Evolutionary conservation across 2,329 filamentous ascomycete genomes (phyloP).

Genomic region (Aureobasidium sp.): DNA sequence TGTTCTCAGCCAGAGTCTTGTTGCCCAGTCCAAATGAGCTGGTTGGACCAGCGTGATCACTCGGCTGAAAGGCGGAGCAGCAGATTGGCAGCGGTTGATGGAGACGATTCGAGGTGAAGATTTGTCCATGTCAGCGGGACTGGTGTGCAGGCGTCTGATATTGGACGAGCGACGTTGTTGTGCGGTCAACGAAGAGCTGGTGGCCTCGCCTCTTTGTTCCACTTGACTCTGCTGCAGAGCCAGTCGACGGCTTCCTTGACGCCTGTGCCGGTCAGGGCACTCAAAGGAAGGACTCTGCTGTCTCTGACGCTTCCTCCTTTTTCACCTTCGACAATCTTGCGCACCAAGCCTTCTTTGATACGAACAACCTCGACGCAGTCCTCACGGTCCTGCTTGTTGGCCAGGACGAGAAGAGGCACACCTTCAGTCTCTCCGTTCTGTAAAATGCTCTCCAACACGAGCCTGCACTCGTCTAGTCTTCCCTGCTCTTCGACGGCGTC

Average conservation of each 20-base stretch:
- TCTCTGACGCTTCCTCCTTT: slow-evolving; percentile 81
- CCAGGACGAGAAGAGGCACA: slow-evolving; percentile 83
- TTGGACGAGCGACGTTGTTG: background rate
- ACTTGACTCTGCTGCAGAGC: slow-evolving; percentile 84
- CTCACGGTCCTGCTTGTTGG: slow-evolving; percentile 96
- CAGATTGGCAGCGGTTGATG: background rate
- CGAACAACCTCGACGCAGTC: slow-evolving; percentile 95
- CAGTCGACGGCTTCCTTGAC: slow-evolving; percentile 96
- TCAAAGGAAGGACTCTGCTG: slow-evolving; percentile 83
- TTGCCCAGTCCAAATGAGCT: background rate
- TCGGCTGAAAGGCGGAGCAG: background rate
- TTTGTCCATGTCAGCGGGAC: background rate
- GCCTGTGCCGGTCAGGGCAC: slow-evolving; percentile 75
- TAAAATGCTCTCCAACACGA: slow-evolving; percentile 85
- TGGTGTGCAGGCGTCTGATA: background rate
- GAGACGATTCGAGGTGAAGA: background rate
- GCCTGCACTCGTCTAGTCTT: slow-evolving; percentile 77
- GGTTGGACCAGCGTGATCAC: background rate
- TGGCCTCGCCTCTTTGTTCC: slow-evolving; percentile 90
- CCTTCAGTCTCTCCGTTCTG: slow-evolving; percentile 82
- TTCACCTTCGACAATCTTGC: slow-evolving; percentile 92
- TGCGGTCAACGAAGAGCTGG: slow-evolving; percentile 75
- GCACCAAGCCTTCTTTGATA: slow-evolving; percentile 93
- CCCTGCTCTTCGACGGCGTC: slow-evolving; percentile 34
- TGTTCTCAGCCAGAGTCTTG: background rate